Conservation (phyloP, 2,329 filamentous ascomycete genomes). For the Verticillium albo-atrum region DNA sequence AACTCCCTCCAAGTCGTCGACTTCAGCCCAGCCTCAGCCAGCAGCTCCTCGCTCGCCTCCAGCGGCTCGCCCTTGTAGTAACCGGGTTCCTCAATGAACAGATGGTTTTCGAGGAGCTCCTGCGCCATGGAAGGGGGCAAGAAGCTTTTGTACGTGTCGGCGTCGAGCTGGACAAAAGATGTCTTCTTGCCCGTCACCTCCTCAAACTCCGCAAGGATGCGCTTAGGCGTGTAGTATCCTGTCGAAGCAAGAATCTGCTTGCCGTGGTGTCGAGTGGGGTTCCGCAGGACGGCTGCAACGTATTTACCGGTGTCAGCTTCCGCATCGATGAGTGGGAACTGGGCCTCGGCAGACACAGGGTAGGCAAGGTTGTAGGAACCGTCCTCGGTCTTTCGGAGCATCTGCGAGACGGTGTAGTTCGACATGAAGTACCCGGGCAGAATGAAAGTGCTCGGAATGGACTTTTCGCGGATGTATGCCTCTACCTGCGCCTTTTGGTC, state of each 20-base stretch:
- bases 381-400: conserved; percentile 19
- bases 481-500: conserved; percentile 45
- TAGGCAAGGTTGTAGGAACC: conserved; percentile 17
- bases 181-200: conserved; percentile 5
- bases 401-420: conserved; percentile 29
- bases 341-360: conserved; percentile 18
- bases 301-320: conserved; percentile 24
- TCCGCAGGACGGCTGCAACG: conserved; percentile 4
- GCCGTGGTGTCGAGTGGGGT: conserved; percentile 1
- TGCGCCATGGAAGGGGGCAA: conserved; percentile 14
- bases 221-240: conserved; percentile 9
- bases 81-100: conserved; percentile 14
- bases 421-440: conserved; percentile 47
- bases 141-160: conserved; percentile 17
- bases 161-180: conserved; percentile 8
- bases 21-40: conserved; percentile 2
- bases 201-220: conserved; percentile 10
- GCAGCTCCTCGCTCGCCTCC: conserved; percentile 3
- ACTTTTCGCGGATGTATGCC: conserved; percentile 36
- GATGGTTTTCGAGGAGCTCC: conserved; percentile 18
- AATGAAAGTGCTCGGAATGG: conserved; percentile 42
- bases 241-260: conserved; percentile 10
- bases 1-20: conserved; percentile 8
- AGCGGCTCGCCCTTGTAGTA: conserved; percentile 9
- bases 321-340: conserved; percentile 26